Conservation (phyloP, 768 basidiomycete species). For the Amanita fuliginea region DNA sequence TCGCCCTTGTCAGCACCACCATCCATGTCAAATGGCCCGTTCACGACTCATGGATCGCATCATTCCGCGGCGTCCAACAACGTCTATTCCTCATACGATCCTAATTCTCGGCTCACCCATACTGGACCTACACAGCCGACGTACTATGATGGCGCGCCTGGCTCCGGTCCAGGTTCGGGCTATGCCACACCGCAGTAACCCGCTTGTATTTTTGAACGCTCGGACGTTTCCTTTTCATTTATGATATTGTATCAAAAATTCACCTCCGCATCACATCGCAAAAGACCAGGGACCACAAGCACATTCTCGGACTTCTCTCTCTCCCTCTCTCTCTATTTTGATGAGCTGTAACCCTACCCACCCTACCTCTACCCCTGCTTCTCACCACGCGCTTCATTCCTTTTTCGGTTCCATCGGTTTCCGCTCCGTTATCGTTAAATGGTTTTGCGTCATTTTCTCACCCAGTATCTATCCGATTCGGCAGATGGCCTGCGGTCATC, state of each 20-base stretch:
- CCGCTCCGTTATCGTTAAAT: constrained; percentile 1
- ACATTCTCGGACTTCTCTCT: constrained; percentile 5
- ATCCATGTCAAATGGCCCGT: constrained; percentile 35
- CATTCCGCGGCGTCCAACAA: constrained; percentile 18
- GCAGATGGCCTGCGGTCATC: not conserved
- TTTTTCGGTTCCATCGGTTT: not conserved
- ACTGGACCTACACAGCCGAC: constrained; percentile 12
- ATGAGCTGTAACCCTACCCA: constrained; percentile 1
- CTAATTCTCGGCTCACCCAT: constrained; percentile 25
- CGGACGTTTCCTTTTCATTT: constrained; percentile 3
- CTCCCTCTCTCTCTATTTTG: not conserved
- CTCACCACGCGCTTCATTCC: not conserved
- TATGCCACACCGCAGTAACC: constrained; percentile 34
- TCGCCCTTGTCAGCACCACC: constrained; percentile 40
- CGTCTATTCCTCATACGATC: constrained; percentile 24
- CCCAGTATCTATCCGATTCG: not conserved
- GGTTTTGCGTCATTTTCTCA: not conserved
- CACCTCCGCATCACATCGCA: constrained; percentile 5
- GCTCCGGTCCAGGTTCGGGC: constrained; percentile 32
- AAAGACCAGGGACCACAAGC: constrained; percentile 7
- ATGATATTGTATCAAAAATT: constrained; percentile 6
- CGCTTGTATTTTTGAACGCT: constrained; percentile 3
- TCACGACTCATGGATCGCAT: constrained; percentile 23
- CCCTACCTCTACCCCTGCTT: constrained; percentile 7
- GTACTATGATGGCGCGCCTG: constrained; percentile 28